Evolutionary conservation across 805 yeast genomes (phyloP), one percentile per base, ranked within the genome.

Genomic region (Pichia kluyveri): DNA sequence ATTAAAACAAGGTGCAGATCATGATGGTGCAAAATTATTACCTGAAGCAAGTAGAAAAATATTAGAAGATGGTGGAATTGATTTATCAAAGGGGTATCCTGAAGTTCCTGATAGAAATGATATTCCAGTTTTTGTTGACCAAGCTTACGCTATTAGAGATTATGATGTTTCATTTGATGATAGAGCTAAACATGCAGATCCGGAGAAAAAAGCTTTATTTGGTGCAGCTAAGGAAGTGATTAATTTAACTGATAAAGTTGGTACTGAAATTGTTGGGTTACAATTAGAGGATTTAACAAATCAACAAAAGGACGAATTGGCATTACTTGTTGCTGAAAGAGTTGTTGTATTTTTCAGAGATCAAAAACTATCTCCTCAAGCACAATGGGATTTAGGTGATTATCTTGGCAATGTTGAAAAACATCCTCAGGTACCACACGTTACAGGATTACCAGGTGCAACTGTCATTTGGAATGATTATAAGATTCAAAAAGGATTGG

Each of bases 261-360:
- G 79, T 45, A 75, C 79, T 26, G 78, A 73, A 53, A 65, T 75
- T 45, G 66, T 69, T 34, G 79, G 79, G 9, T 60, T 75, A 31
- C 76, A 75, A 55, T 59, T 75, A 43, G 57, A 62, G 4, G 73
- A 72, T 32, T 60, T 74, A 45, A 65, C 58, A 38, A 69, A 72
- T 49, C 50, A 65, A 55, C 78, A 75, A 56, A 63, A 59, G 46
- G 75, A 74, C 54, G 77, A 74, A 56, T 61, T 74, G 41, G 78
- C 77, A 1, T 58, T 72, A 8, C 58, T 75, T 41, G 60, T 73
- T 39, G 73, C 77, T 30, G 76, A 71, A 57, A 63, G 79, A 53
- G 69, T 70, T 26, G 77, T 73, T 40, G 79, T 75, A n/a, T 73
- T 75, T 54, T 74, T 75, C 63, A 59, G 73, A 48, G 68, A 72